Conservation (phyloP, 176 grass and related monocot genomes). For the Triticum urartu region DNA sequence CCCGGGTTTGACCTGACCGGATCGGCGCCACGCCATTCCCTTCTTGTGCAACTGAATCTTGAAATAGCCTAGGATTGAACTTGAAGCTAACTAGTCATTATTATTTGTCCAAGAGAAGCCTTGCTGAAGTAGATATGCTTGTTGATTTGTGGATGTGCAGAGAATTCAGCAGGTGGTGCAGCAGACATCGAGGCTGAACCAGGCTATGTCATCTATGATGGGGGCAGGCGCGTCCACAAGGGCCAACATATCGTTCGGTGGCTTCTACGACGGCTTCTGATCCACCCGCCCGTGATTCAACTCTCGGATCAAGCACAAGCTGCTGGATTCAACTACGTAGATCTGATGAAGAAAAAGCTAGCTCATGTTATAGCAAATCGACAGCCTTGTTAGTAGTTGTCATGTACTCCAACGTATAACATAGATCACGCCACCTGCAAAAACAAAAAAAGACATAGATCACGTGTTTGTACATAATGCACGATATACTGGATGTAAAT, state of each 20-base stretch:
- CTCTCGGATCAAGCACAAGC: neutral
- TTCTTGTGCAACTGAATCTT: too few species aligned
- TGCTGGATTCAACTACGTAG: neutral
- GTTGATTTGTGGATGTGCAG: slow-evolving; percentile 54
- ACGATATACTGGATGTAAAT: slow-evolving; percentile 26
- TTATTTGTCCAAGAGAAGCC: too few species aligned
- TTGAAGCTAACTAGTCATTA: too few species aligned
- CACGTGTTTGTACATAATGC: neutral
- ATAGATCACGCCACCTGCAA: neutral
- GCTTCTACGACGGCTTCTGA: slow-evolving; percentile 73
- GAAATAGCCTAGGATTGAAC: too few species aligned
- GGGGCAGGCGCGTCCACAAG: slow-evolving; percentile 55
- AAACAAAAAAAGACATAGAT: neutral
- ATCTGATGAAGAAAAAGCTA: slow-evolving; percentile 7
- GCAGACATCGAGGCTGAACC: slow-evolving; percentile 85
- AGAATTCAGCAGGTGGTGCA: slow-evolving; percentile 81
- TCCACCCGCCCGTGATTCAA: neutral
- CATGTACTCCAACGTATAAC: neutral
- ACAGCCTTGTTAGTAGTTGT: neutral
- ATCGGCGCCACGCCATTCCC: too few species aligned
- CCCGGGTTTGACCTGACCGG: neutral
- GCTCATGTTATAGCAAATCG: neutral
- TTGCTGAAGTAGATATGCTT: neutral
- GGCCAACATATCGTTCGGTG: slow-evolving; percentile 79
- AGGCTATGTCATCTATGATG: slow-evolving; percentile 68